These are phyloP conservation scores for Fomitopsis pinicola DNA, from an alignment of 1,284 basidiomycete species.

Conservation along the genomic window DNA sequence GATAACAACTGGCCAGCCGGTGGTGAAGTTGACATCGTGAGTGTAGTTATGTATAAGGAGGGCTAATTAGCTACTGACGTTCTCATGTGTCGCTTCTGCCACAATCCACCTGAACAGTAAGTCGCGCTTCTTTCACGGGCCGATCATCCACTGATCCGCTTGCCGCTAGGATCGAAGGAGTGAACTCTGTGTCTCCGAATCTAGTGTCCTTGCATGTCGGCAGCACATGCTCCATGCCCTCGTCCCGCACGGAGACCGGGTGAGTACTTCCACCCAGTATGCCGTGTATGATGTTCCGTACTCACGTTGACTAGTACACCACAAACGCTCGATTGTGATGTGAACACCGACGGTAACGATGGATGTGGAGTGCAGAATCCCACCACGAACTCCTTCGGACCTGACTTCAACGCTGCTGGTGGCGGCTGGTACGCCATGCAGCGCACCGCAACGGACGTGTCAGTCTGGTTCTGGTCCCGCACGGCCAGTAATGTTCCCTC, in stretches of 20 bases:
- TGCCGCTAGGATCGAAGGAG: conserved; percentile 50
- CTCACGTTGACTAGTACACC: conserved; percentile 8
- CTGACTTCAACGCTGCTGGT: conserved; percentile 52
- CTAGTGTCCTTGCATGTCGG: conserved; percentile 52
- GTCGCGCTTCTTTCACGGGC: neutral
- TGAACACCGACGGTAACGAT: conserved; percentile 49
- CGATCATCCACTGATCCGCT: neutral
- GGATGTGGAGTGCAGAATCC: conserved; percentile 59
- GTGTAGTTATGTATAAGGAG: conserved; percentile 16
- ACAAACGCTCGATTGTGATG: conserved; percentile 43
- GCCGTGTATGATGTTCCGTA: neutral
- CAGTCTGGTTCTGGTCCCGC: conserved; percentile 50
- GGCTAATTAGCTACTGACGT: neutral
- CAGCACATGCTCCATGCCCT: conserved; percentile 36
- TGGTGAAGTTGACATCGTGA: conserved; percentile 31
- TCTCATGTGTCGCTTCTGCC: neutral
- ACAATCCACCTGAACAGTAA: neutral
- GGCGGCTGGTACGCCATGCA: conserved; percentile 59
- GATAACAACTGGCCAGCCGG: conserved; percentile 29
- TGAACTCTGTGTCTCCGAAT: conserved; percentile 47
- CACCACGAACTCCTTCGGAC: conserved; percentile 45
- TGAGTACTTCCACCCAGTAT: conserved; percentile 15
- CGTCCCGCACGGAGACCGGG: conserved; percentile 18
- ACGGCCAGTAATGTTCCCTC: conserved; percentile 34
- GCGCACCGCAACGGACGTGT: conserved; percentile 38